These are phyloP conservation scores for Tetraselmis striata DNA, from an alignment of 139 green algal species.

Conservation along the genomic window DNA sequence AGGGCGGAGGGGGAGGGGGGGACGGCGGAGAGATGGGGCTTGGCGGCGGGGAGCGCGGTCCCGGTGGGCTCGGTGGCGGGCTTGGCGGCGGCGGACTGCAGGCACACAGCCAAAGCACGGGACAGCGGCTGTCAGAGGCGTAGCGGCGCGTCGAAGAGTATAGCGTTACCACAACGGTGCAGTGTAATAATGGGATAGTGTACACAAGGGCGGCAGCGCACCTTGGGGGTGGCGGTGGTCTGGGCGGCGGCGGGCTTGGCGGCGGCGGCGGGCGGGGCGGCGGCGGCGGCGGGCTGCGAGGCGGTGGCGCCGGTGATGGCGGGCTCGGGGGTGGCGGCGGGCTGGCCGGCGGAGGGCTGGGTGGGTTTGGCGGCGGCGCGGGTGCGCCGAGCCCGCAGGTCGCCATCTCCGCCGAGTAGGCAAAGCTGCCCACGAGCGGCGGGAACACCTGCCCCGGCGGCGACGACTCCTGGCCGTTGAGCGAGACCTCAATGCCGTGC, in stretches of 20 bases:
- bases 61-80: not conserved
- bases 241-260: not conserved
- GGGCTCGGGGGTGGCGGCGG: not conserved
- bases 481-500: not conserved
- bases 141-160: too few species aligned
- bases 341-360: slow-evolving; percentile 1
- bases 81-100: too few species aligned
- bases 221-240: not conserved
- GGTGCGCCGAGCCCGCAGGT: not conserved
- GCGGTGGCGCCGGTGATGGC: not conserved
- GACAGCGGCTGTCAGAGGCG: too few species aligned
- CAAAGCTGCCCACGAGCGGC: not conserved
- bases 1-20: not conserved
- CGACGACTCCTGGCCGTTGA: not conserved
- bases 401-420: not conserved
- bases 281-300: slow-evolving; percentile 1
- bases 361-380: not conserved
- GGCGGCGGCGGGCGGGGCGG: not conserved
- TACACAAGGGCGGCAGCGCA: slow-evolving; percentile 6
- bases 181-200: too few species aligned
- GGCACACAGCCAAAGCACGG: too few species aligned
- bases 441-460: not conserved
- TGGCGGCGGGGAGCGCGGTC: not conserved
- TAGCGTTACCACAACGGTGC: too few species aligned
- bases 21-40: not conserved